Conservation (phyloP, 2,329 filamentous ascomycete genomes). For the Fonsecaea multimorphosa region DNA sequence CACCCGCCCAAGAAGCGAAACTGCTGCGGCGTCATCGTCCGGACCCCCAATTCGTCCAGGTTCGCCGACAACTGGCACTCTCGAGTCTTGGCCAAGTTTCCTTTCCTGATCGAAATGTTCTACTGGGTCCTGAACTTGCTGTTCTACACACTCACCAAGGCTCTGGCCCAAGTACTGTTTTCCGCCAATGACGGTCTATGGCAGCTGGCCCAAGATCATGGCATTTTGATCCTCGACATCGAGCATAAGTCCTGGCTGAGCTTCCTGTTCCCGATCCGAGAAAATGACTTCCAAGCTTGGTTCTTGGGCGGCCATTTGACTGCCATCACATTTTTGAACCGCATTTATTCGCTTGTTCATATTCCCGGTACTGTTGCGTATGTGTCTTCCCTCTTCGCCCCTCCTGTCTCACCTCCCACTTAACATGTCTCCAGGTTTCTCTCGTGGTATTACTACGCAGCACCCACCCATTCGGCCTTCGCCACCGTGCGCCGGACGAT, state of each 20-base stretch:
- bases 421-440: slow-evolving; percentile 45
- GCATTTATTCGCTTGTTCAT: slow-evolving; percentile 58
- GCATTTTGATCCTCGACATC: slow-evolving; percentile 32
- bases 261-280: slow-evolving; percentile 50
- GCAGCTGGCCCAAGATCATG: slow-evolving; percentile 55
- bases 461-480: slow-evolving; percentile 57
- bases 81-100: slow-evolving; percentile 69
- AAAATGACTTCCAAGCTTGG: slow-evolving; percentile 54
- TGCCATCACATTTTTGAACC: slow-evolving; percentile 56
- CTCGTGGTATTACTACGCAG: slow-evolving; percentile 52
- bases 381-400: slow-evolving; percentile 34
- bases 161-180: slow-evolving; percentile 59
- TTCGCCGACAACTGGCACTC: slow-evolving; percentile 67
- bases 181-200: slow-evolving; percentile 55
- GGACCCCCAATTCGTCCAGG: slow-evolving; percentile 65
- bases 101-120: slow-evolving; percentile 75
- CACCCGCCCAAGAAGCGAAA: slow-evolving; percentile 57
- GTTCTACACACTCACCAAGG: slow-evolving; percentile 67
- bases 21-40: slow-evolving; percentile 58
- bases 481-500: slow-evolving; percentile 64
- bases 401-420: slow-evolving; percentile 7
- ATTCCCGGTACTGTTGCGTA: slow-evolving; percentile 60
- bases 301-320: slow-evolving; percentile 52
- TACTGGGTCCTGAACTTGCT: slow-evolving; percentile 72
- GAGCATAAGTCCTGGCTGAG: slow-evolving; percentile 42